phyloP scores from a whole-genome alignment of 306 rosid genomes.

The Cucumis sativus region Cucumber_9930_V3 NC_026658.2:9386501-9387000 shows the following conservation, averaged over 20 bases:
- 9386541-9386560: no score
- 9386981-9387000: background rate
- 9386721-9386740: slow-evolving; percentile 69
- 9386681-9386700: slow-evolving; percentile 65
- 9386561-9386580: no score
- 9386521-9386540: no score
- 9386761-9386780: slow-evolving; percentile 65
- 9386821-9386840: background rate
- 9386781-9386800: background rate
- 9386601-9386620: background rate
- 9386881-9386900: background rate
- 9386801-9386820: background rate
- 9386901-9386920: background rate
- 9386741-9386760: slow-evolving; percentile 52
- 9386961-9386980: background rate
- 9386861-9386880: background rate
- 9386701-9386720: slow-evolving; percentile 82
- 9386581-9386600: background rate
- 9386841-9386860: background rate
- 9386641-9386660: slow-evolving; percentile 74
- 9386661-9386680: slow-evolving; percentile 76
- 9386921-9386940: background rate
- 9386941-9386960: background rate
- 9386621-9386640: slow-evolving; percentile 59
- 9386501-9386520: no score